Base-by-base conservation (phyloP, 2,329 filamentous ascomycete genomes). In the Chaetomiaceae sp. region DNA sequence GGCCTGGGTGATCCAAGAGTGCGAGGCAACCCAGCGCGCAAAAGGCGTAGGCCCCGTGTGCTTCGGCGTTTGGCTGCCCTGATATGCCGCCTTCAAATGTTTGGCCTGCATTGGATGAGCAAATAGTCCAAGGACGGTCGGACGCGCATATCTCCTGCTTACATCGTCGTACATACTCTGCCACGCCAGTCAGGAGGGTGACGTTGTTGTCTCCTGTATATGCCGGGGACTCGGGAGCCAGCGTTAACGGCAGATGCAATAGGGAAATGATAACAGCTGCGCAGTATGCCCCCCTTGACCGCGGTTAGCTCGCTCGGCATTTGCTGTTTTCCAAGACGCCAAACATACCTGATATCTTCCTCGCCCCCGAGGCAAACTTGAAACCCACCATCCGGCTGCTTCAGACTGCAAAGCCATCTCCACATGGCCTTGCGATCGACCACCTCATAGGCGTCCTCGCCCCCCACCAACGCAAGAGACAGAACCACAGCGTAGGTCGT, bases 21-120 rank as follows among this genome's bases (percentile, higher is more conserved):
- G 89, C 86, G 50, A 99, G 80, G 70, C 89, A 95, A 51, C 87
- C 94, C 54, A 99, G 75, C 51, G 89, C 91, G 71, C 92, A 96
- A 71, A 97, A 97, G 23, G 92, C 89, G 73, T 97, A 99, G 59
- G 90, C 94, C 56, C 94, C 94, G 72, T 99, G 94, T 50, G 92
- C 94, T 77, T 99, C 94, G 58, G 87, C 85, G 55, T 86, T 86
- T 48, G 91, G 94, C 58, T 86, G 85, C 51, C 84, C 87, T 59
- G 89, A 91, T 61, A 99, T 90, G 44, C 94, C 94, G 59, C 94
- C 94, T 74, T 99, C 94, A 70, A 87, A 96, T 10, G 89, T 95
- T 78, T 97, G 92, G 68, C 88, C 87, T 90, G 48, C 47, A 5
- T 44, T 25, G 42, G 33, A 44, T 54, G 56, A 55, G 54, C 34